Percentiles rank a stretch among this genome's conserved stretches.
These are phyloP conservation scores for Raphanus sativus DNA, from an alignment of 345 rosid genomes.

Conservation along the genomic window DNA sequence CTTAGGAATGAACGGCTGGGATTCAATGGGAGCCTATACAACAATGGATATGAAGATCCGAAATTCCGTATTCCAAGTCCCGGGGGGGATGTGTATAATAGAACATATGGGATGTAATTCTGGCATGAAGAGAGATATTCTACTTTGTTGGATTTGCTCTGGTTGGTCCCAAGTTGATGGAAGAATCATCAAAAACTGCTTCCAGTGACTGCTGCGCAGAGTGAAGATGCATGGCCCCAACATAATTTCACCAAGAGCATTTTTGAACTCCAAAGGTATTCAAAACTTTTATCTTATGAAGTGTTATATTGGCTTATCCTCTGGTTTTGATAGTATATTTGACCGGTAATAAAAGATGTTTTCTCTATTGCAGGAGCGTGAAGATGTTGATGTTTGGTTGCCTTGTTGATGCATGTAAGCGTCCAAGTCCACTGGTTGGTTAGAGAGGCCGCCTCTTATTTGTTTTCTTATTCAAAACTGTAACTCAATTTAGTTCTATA, in stretches of 20 bases:
- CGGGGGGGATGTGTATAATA: constrained; percentile 54
- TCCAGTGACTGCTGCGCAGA: not conserved
- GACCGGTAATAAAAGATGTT: not conserved
- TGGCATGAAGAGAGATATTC: constrained; percentile 15
- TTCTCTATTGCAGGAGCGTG: constrained; percentile 4
- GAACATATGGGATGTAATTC: constrained; percentile 80
- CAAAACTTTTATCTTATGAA: no score
- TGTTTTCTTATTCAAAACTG: not conserved
- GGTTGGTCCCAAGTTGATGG: constrained; percentile 21
- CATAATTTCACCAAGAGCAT: not conserved
- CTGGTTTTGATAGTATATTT: no score
- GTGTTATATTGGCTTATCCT: no score
- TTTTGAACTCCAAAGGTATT: constrained; percentile 16
- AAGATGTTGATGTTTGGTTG: constrained; percentile 12
- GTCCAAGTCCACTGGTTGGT: not conserved
- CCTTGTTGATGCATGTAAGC: constrained; percentile 11
- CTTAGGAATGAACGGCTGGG: constrained; percentile 75
- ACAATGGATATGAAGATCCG: constrained; percentile 68
- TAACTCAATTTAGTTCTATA: constrained; percentile 3
- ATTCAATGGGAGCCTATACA: constrained; percentile 48
- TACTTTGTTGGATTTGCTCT: constrained; percentile 28
- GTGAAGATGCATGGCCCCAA: constrained; percentile 19
- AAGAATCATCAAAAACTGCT: constrained; percentile 15
- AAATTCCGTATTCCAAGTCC: constrained; percentile 72
- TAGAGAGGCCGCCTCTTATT: not conserved